Conservation (phyloP, 2,329 filamentous ascomycete genomes). For the Hypoxylon sp. region DNA sequence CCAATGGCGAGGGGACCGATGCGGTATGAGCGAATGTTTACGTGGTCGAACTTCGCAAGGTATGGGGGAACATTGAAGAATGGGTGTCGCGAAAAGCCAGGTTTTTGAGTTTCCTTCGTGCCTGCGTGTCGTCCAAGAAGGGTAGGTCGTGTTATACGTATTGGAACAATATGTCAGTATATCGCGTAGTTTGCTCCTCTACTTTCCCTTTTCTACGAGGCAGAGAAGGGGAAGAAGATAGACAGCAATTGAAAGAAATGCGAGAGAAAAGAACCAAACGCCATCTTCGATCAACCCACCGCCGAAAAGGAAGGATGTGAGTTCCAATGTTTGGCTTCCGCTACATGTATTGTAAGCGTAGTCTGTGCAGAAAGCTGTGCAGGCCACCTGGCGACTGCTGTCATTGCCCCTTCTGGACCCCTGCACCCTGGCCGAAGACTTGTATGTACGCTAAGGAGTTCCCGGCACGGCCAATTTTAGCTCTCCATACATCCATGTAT, state of each 20-base stretch:
- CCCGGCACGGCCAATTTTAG: too few relatives aligned
- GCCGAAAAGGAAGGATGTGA: neutral
- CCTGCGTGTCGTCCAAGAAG: slow-evolving; percentile 14
- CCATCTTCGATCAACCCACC: neutral
- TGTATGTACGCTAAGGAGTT: slow-evolving; percentile 14
- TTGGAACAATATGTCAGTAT: neutral
- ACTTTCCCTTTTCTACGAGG: neutral
- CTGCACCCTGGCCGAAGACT: neutral
- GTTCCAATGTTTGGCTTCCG: neutral
- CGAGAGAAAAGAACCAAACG: neutral
- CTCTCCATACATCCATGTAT: neutral
- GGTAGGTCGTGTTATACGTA: slow-evolving; percentile 4
- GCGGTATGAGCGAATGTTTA: slow-evolving; percentile 12
- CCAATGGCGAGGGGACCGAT: slow-evolving; percentile 11
- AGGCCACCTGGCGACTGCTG: slow-evolving; percentile 4
- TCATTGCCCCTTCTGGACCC: neutral
- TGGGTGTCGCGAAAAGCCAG: slow-evolving; percentile 1
- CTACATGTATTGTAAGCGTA: too few relatives aligned
- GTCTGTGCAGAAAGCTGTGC: slow-evolving; percentile 24
- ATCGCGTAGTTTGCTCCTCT: neutral
- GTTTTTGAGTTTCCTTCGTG: slow-evolving; percentile 10
- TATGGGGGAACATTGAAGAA: neutral
- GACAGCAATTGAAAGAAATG: neutral
- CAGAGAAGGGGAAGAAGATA: neutral
- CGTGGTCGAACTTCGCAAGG: slow-evolving; percentile 5